phyloP scores from a whole-genome alignment of 2,329 filamentous ascomycete genomes.

The Elsinoe ampelina region DNA sequence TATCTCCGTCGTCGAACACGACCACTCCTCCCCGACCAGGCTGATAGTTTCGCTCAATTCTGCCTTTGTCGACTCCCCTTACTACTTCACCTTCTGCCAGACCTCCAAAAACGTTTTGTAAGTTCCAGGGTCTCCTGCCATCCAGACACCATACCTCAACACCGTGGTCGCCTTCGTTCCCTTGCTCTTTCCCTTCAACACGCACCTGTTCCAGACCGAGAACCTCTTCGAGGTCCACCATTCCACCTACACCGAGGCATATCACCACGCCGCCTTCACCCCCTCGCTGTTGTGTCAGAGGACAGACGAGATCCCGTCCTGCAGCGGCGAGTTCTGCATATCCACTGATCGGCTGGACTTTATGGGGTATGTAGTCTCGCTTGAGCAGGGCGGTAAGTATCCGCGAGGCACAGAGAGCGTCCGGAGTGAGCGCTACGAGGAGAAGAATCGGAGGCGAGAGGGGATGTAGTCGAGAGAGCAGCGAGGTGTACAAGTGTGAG shows the following conservation, averaged over 20 bases:
- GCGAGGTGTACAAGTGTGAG: slow-evolving; percentile 82
- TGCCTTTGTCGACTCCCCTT: slow-evolving; percentile 61
- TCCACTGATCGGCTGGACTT: slow-evolving; percentile 88
- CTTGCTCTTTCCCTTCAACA: slow-evolving; percentile 23
- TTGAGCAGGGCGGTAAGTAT: slow-evolving; percentile 90
- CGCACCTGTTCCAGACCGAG: slow-evolving; percentile 62
- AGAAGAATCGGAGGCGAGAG: slow-evolving; percentile 84
- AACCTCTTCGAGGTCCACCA: slow-evolving; percentile 75
- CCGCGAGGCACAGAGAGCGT: slow-evolving; percentile 88
- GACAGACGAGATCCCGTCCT: slow-evolving; percentile 67
- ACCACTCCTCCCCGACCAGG: slow-evolving; percentile 79
- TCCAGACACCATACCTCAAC: slow-evolving; percentile 95
- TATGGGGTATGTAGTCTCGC: slow-evolving; percentile 95
- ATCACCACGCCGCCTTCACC: slow-evolving; percentile 83
- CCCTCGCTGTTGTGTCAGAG: slow-evolving; percentile 77
- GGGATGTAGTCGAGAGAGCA: slow-evolving; percentile 79
- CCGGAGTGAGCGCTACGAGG: slow-evolving; percentile 86
- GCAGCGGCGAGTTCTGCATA: slow-evolving; percentile 80
- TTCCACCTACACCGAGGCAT: slow-evolving; percentile 83
- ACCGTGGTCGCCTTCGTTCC: slow-evolving; percentile 51
- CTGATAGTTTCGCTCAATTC: slow-evolving; percentile 61
- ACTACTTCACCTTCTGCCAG: slow-evolving; percentile 34
- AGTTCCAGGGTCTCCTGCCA: slow-evolving; percentile 84
- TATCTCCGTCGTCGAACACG: slow-evolving; percentile 92
- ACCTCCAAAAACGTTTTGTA: slow-evolving; percentile 74